Base-by-base conservation (phyloP, 495 filamentous ascomycete genomes). In the Neurospora sp. region DNA sequence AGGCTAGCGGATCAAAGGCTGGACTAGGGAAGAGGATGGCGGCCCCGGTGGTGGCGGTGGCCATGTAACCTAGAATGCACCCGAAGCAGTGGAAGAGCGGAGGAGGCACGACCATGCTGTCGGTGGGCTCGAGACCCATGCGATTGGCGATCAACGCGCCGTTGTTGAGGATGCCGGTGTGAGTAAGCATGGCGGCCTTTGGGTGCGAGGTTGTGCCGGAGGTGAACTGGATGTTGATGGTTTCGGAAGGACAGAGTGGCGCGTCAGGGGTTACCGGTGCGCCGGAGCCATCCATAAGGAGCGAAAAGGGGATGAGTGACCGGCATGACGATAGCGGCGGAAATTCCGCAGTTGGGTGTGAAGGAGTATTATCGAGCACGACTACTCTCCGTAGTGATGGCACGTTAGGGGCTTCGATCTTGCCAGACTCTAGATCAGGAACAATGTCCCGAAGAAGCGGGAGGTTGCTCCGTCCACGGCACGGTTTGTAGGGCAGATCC, bases 191-290 rank as follows among this genome's bases (percentile, higher is more conserved):
- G 1, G 95, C 94, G 0, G 96, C 96, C 84, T 99, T 99, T 3
- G 96, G 96, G 78, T 87, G 84, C 1, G 90, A 90, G 0, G 95
- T 99, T 8, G 95, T 99, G 38, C 95, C 96, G 8, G 92, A 95
- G 9, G 96, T 99, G 82, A 98, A 99, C 79, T 99, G 96, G 75
- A 99, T 97, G 79, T 98, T 98, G 62, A 96, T 90, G 4, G 92
- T 89, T 18, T 99, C 96, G 73, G 89, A 78, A 0, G 88, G 84
- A 14, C 85, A 82, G 20, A 98, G 85, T 2, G 83, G 79, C 54
- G 80, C 18, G 77, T 86, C 85, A 1, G 87, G 84, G 31, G 70
- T 76, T 12, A 87, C 71, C 3, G 78, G 41, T 79, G 86, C 48
- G 80, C 81, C 31, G 80, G 79, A 37, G 23, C 44, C 73, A 44